phyloP scores from a whole-genome alignment of 495 filamentous ascomycete species.

The Echria macrotheca region DNA sequence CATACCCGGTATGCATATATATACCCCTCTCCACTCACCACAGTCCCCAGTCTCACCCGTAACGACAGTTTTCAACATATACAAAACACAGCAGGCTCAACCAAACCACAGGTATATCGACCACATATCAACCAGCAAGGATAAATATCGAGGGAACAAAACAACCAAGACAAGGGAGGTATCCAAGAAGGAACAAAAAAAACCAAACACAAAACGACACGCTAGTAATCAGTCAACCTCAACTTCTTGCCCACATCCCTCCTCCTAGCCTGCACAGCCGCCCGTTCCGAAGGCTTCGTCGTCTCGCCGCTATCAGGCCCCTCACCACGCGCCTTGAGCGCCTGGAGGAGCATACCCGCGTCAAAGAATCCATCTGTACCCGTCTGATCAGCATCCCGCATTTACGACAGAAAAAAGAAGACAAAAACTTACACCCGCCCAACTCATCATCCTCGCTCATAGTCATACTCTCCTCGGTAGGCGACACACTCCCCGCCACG shows the following conservation, averaged over 20 bases:
- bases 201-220: background rate
- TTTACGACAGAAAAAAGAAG: background rate
- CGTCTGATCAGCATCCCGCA: constrained; percentile 15
- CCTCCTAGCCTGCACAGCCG: constrained; percentile 45
- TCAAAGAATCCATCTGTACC: constrained; percentile 88
- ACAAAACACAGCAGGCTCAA: too few species aligned
- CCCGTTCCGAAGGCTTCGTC: constrained; percentile 42
- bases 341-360: constrained; percentile 86
- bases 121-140: background rate
- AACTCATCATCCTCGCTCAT: constrained; percentile 83
- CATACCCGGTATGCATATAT: too few species aligned
- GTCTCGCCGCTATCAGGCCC: constrained; percentile 36
- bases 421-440: constrained; percentile 73
- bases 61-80: background rate
- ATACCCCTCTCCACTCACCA: too few species aligned
- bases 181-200: too few species aligned
- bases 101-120: background rate
- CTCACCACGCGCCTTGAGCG: constrained; percentile 59
- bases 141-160: too few species aligned
- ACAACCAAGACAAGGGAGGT: too few species aligned
- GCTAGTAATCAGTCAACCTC: constrained; percentile 65
- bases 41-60: too few species aligned
- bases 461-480: constrained; percentile 54
- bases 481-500: constrained; percentile 37
- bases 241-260: constrained; percentile 76